phyloP scores from a whole-genome alignment of 176 grass and related monocot species.

The Avena atlantica region DNA sequence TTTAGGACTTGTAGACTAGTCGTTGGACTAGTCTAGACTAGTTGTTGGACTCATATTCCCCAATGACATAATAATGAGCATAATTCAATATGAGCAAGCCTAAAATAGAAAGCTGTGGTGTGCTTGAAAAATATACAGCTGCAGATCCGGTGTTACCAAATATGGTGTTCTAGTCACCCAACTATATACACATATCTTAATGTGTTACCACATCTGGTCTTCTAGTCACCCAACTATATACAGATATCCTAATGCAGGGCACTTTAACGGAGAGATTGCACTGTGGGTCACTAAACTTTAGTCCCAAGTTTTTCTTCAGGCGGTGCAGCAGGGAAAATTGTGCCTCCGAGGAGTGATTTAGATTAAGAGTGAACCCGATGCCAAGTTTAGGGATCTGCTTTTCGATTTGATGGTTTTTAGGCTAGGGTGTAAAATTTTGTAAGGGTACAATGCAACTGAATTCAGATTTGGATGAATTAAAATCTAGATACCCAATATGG shows the following conservation, averaged over 20 bases:
- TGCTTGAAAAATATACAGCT: background rate
- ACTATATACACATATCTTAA: background rate
- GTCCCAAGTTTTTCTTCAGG: background rate
- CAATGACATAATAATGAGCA: background rate
- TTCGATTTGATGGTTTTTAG: background rate
- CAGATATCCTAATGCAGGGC: background rate
- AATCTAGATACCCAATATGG: background rate
- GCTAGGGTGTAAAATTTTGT: conserved; percentile 4
- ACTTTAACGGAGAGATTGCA: background rate
- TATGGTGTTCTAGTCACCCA: conserved; percentile 18
- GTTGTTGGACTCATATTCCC: no score
- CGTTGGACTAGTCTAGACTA: no score
- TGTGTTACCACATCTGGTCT: conserved; percentile 2
- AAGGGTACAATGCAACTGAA: background rate
- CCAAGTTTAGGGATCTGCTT: conserved; percentile 4
- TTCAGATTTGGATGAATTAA: conserved; percentile 5
- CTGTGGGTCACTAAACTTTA: background rate
- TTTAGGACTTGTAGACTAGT: no score
- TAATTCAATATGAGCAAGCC: background rate
- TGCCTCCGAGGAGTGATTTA: background rate
- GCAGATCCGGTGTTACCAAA: background rate
- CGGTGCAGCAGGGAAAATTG: background rate
- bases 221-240: conserved; percentile 15
- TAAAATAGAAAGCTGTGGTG: conserved; percentile 18
- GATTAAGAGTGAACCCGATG: background rate